These are phyloP conservation scores for Aureoboletus auriporus DNA, from an alignment of 768 basidiomycete species.

Conservation along the genomic window DNA sequence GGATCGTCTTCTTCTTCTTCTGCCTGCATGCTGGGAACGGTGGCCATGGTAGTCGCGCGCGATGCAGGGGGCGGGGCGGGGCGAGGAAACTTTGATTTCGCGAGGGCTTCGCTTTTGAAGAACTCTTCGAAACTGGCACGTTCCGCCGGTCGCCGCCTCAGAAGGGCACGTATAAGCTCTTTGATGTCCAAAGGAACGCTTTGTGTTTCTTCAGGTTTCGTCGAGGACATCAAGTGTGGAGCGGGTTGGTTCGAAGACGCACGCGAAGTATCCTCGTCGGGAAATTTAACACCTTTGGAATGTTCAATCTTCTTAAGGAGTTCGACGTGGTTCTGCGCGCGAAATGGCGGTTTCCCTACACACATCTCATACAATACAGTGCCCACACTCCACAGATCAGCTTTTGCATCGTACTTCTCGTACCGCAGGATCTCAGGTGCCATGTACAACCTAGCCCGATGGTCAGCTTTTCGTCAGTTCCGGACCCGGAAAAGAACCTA, in stretches of 20 bases:
- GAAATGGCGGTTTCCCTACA: constrained; percentile 90
- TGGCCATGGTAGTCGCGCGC: constrained; percentile 7
- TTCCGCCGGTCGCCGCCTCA: constrained; percentile 81
- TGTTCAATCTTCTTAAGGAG: constrained; percentile 89
- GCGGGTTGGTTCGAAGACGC: constrained; percentile 31
- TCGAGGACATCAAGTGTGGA: constrained; percentile 14
- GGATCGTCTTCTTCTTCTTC: constrained; percentile 29
- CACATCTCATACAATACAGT: constrained; percentile 96
- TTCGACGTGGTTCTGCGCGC: constrained; percentile 95
- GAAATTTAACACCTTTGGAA: constrained; percentile 90
- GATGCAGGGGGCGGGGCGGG: constrained; percentile 28
- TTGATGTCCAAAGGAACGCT: constrained; percentile 82
- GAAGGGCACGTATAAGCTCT: constrained; percentile 73
- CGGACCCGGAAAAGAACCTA: constrained; percentile 38
- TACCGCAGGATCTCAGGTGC: constrained; percentile 97
- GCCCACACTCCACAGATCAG: constrained; percentile 97
- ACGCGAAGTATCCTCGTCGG: constrained; percentile 74
- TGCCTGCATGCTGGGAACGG: constrained; percentile 16
- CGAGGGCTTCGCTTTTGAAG: constrained; percentile 76
- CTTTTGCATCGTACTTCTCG: constrained; percentile 97
- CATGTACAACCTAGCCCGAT: constrained; percentile 78
- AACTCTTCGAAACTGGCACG: constrained; percentile 90
- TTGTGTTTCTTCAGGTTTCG: constrained; percentile 44
- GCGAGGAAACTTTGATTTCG: constrained; percentile 72
- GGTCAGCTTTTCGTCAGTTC: not conserved